Evolutionary conservation across 169 alveolate genomes (phyloP), one percentile per base, ranked within the genome.

Genomic region (Pseudocohnilembus persalinus): DNA sequence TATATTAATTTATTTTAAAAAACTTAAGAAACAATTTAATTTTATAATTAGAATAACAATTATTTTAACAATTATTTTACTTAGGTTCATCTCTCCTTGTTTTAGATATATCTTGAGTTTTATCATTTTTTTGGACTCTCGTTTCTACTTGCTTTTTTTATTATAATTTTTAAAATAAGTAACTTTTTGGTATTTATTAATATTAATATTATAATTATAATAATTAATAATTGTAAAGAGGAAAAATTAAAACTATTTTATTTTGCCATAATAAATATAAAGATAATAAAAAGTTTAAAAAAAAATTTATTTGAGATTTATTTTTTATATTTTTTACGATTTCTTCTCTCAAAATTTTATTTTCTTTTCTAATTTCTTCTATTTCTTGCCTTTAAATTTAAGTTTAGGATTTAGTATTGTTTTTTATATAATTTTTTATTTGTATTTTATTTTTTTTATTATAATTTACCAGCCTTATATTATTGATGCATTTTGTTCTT

Each of bases 311-410:
- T 29, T 1, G 34, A 64, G 31, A 79, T 16, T 28, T 49, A 25
- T 4, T 26, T 75, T 26, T 75, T 75, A 4, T 6, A 24, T n/a
- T 32, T n/a, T 31, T 79, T 79, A 79, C 84, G 64, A 79, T 79
- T 79, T 79, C 84, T 35, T 79, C 84, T 79, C 76, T 79, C n/a
- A 79, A 49, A 28, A 34, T 29, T 72, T 79, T 49, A 64, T 79
- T 79, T 63, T 79, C 84, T 63, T 63, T 49, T 79, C 49, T 79
- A 30, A 79, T 79, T 29, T n/a, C 29, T 49, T 79, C 84, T 28
- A 79, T 79, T 29, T 79, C 84, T 28, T 79, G 63, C 74, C 84
- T 77, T 29, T 29, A 30, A 26, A 24, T 75, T 20, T 11, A 49
- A 49, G 4, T 49, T 11, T 11, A 49, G 26, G 20, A 49, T 49